Conservation (phyloP, 495 filamentous ascomycete species). For the Aspergillus campestris region DNA sequence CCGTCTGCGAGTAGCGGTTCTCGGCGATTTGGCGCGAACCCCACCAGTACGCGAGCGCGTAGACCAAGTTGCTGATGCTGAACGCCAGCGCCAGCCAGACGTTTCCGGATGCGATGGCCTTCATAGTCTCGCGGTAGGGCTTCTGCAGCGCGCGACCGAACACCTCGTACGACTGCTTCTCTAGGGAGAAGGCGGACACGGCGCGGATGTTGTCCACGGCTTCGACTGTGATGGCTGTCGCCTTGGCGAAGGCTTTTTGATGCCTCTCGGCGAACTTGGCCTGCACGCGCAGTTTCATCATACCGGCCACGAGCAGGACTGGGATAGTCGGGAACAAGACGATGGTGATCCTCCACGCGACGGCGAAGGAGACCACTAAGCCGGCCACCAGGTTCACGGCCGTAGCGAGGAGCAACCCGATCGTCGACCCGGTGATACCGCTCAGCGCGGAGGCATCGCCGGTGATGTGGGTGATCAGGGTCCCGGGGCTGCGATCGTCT, state of each 20-base stretch:
- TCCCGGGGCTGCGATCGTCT: constrained; percentile 33
- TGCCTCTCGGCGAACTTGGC: constrained; percentile 51
- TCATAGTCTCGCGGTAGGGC: constrained; percentile 39
- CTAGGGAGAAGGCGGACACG: constrained; percentile 41
- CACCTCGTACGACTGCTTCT: constrained; percentile 28
- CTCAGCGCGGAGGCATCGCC: constrained; percentile 39
- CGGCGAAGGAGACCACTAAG: constrained; percentile 26
- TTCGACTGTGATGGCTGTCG: constrained; percentile 42
- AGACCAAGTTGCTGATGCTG: constrained; percentile 44
- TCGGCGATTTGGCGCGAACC: constrained; percentile 47
- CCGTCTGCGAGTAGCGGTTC: constrained; percentile 46
- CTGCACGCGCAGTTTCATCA: constrained; percentile 46
- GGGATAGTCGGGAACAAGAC: constrained; percentile 32
- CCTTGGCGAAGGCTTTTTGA: constrained; percentile 41
- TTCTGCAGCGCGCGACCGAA: constrained; percentile 27
- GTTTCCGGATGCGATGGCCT: constrained; percentile 32
- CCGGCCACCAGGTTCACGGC: constrained; percentile 31
- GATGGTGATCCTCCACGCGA: constrained; percentile 37
- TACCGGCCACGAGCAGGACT: constrained; percentile 30
- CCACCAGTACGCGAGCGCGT: constrained; percentile 63
- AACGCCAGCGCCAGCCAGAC: constrained; percentile 32
- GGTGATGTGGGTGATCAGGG: constrained; percentile 39
- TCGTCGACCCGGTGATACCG: constrained; percentile 37
- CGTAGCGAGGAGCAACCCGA: constrained; percentile 38
- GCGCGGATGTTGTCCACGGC: constrained; percentile 44